phyloP scores from a whole-genome alignment of 306 rosid species.

The Trifolium fragiferum region DNA sequence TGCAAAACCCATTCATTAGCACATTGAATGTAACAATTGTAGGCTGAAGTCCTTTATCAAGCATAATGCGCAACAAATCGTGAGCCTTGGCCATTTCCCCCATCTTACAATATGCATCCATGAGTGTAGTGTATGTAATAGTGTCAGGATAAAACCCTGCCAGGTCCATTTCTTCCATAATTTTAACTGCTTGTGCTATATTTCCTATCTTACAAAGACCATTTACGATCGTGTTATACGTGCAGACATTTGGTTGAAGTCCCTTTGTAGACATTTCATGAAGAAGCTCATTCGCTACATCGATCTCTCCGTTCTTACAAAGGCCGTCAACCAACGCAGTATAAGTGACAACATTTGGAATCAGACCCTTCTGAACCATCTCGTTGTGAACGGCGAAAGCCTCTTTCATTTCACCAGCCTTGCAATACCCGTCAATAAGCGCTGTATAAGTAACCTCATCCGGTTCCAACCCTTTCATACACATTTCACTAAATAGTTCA shows the following conservation, averaged over 20 bases:
- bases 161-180: slow-evolving; percentile 79
- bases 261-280: slow-evolving; percentile 78
- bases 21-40: slow-evolving; percentile 91
- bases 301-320: slow-evolving; percentile 80
- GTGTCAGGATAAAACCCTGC: slow-evolving; percentile 77
- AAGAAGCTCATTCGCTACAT: slow-evolving; percentile 82
- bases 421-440: slow-evolving; percentile 82
- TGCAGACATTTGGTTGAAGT: slow-evolving; percentile 77
- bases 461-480: slow-evolving; percentile 60
- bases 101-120: slow-evolving; percentile 81
- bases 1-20: slow-evolving; percentile 88
- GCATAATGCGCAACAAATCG: slow-evolving; percentile 66
- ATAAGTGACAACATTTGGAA: slow-evolving; percentile 79
- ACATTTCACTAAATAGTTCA: slow-evolving; percentile 63
- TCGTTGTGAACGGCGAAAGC: slow-evolving; percentile 85
- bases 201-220: slow-evolving; percentile 89
- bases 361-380: slow-evolving; percentile 71
- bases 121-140: slow-evolving; percentile 82
- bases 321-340: slow-evolving; percentile 87
- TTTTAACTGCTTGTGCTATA: slow-evolving; percentile 62
- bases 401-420: slow-evolving; percentile 69
- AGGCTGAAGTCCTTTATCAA: slow-evolving; percentile 72
- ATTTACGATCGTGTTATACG: slow-evolving; percentile 73
- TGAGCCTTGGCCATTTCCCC: slow-evolving; percentile 81
- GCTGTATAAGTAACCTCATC: slow-evolving; percentile 87